Base-by-base conservation (phyloP, 2,329 filamentous ascomycete genomes). In the Botrytis porri region DNA sequence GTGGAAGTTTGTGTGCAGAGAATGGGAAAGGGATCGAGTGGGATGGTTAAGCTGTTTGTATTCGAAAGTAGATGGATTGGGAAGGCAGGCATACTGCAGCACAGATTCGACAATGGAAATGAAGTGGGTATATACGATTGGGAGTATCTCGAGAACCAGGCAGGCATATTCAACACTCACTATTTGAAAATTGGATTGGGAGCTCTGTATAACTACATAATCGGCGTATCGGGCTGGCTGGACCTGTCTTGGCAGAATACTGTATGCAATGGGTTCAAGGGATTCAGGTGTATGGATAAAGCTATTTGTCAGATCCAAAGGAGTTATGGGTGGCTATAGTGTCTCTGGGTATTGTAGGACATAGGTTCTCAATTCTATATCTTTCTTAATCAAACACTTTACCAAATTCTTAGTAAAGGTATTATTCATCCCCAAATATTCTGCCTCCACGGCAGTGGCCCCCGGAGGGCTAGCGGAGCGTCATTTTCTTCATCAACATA, bases 221-320 rank as follows among this genome's bases (percentile, higher is more conserved):
- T 63, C 25, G 61, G 61, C 61, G 60, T 63, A 32, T 43, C 20
- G 61, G 37, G 61, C 61, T 63, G 61, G 37, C 61, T 63, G 37
- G 39, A 29, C 61, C 37, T 63, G 61, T 63, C 61, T 29, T 12
- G 61, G 37, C 41, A 41, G 37, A 16, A 63, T 39, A 10, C 61
- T 41, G 39, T n/a, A 20, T 29, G 37, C 25, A n/a, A 63, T 43
- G 37, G 37, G 25, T 63, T 29, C 37, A 29, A 63, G 16, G 60
- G n/a, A 57, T 29, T 43, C 61, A 32, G 61, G 37, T 63, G 61
- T 41, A 29, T 63, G n/a, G 61, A 39, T 20, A 1, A 22, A 16
- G 9, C 8, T 63, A 18, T 63, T 20, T 29, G 32, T 29, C 51
- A 39, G 12, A 63, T 43, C 8, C 37, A n/a, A 20, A 29, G 61